Evolutionary conservation across 202 grass and related monocot species (phyloP).

Genomic region (Eragrostis tef): DNA sequence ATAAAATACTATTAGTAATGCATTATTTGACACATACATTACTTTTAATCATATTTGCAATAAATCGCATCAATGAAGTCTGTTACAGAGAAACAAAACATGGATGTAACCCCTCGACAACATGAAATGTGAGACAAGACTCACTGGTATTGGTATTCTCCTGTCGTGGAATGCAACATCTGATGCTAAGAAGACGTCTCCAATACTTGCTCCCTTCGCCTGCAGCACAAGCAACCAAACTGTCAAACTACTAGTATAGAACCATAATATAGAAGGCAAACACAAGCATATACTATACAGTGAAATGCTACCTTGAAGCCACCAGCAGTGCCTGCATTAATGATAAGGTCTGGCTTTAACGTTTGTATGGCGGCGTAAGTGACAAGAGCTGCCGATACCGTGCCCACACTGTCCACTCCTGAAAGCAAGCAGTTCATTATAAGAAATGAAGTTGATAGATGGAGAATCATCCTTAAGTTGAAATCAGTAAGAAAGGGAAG

Average conservation of each 20-base stretch:
- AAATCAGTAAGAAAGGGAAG: neutral
- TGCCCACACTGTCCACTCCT: constrained; percentile 94
- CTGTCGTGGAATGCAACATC: constrained; percentile 96
- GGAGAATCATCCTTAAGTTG: neutral
- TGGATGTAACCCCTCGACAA: neutral
- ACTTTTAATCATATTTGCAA: neutral
- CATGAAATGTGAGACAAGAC: constrained; percentile 29
- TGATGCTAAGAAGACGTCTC: constrained; percentile 82
- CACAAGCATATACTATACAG: constrained; percentile 4
- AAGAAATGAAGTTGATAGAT: constrained; percentile 1
- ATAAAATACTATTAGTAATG: neutral
- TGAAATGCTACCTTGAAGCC: constrained; percentile 72
- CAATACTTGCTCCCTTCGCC: constrained; percentile 83
- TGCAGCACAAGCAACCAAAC: constrained; percentile 20
- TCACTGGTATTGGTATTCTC: constrained; percentile 98
- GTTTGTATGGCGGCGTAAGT: constrained; percentile 84
- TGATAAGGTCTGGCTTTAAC: constrained; percentile 88
- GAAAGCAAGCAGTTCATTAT: constrained; percentile 20
- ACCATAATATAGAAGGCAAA: no score
- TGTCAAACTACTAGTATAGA: neutral
- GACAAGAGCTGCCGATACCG: constrained; percentile 75
- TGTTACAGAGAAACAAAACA: neutral
- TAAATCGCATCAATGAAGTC: neutral
- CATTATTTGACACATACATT: neutral
- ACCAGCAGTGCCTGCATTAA: constrained; percentile 94